phyloP scores from a whole-genome alignment of 257 asterid species.

The Jasminum sambac region DNA sequence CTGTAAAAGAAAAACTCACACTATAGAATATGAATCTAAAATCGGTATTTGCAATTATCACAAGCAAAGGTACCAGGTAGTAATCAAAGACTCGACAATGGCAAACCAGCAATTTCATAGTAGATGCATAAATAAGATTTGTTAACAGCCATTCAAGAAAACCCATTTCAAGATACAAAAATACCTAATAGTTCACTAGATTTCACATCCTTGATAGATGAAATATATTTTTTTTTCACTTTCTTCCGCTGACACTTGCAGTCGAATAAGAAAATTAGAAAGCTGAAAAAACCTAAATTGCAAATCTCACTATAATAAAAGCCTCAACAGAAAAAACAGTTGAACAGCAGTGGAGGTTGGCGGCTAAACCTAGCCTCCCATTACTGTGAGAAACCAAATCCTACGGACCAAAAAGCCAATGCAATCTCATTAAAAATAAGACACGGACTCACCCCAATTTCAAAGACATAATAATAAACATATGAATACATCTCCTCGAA shows the following conservation, averaged over 20 bases:
- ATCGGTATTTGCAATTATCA: background rate
- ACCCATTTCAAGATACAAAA: conserved; percentile 14
- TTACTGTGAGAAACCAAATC: conserved; percentile 23
- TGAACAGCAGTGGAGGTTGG: conserved; percentile 1
- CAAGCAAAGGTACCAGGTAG: background rate
- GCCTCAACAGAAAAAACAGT: background rate
- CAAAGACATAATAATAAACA: background rate
- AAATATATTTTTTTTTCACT: background rate
- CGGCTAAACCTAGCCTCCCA: conserved; percentile 28
- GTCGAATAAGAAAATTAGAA: background rate
- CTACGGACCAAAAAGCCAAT: conserved; percentile 7
- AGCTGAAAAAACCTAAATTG: background rate
- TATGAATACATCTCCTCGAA: background rate
- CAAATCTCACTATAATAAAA: background rate
- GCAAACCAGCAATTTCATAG: background rate
- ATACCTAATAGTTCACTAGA: background rate
- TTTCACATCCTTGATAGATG: conserved; percentile 18
- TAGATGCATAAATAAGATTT: background rate
- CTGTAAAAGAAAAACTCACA: background rate
- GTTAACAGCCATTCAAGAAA: background rate
- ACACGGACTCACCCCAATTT: background rate
- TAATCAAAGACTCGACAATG: background rate
- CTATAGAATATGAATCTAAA: background rate
- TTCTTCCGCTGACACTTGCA: background rate
- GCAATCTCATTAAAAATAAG: conserved; percentile 11